Conservation (phyloP, 805 yeast species). For the Nakazawaea molendinolei region DNA sequence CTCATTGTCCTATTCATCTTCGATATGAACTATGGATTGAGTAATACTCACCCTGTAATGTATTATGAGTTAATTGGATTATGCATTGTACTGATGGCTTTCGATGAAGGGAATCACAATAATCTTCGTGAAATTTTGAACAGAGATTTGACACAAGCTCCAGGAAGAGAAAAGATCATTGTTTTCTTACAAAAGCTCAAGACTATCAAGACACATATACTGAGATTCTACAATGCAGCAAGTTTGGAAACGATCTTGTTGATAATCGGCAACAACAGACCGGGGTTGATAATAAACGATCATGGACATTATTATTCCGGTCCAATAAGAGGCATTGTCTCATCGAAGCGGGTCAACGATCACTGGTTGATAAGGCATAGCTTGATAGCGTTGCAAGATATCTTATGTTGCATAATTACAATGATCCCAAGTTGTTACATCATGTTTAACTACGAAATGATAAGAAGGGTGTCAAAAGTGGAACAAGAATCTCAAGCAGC, state of each 20-base stretch:
- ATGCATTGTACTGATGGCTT: background rate
- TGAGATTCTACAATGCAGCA: background rate
- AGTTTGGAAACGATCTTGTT: background rate
- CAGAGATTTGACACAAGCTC: conserved; percentile 1
- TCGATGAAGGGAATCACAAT: background rate
- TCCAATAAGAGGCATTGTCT: background rate
- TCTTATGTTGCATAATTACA: conserved; percentile 6
- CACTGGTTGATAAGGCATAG: conserved; percentile 1
- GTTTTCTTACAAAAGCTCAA: background rate
- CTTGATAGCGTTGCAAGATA: no score
- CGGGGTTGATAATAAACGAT: conserved; percentile 2
- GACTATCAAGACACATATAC: background rate
- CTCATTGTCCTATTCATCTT: background rate
- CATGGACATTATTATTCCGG: background rate
- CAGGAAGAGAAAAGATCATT: background rate
- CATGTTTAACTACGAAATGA: conserved; percentile 7
- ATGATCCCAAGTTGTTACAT: conserved; percentile 9
- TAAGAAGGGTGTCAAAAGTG: conserved; percentile 6
- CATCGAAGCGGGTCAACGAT: background rate
- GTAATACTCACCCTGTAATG: background rate
- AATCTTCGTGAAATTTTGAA: conserved; percentile 4
- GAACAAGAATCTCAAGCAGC: conserved; percentile 8
- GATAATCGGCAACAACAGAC: conserved; percentile 10
- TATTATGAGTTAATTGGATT: background rate
- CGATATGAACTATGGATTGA: background rate